phyloP scores from a whole-genome alignment of 495 filamentous ascomycete genomes.

The Penicillium dipodomyicola region DNA sequence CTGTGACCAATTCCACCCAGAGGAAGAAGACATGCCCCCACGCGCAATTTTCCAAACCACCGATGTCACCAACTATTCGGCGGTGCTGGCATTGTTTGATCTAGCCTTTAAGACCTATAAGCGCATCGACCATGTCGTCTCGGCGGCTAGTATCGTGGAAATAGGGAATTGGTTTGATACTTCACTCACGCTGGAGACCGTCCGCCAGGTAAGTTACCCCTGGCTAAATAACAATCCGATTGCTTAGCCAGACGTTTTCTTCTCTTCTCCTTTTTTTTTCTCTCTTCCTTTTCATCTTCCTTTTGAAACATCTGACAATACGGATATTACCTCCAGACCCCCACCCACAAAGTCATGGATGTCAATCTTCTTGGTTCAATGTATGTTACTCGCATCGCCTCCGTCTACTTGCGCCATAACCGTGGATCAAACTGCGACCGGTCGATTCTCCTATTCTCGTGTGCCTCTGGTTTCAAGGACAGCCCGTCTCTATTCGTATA shows the following conservation, averaged over 20 bases:
- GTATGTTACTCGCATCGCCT: slow-evolving; percentile 46
- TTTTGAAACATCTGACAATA: slow-evolving; percentile 12
- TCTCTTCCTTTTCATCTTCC: background rate
- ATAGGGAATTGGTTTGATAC: slow-evolving; percentile 47
- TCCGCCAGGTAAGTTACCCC: slow-evolving; percentile 32
- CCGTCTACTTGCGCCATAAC: slow-evolving; percentile 47
- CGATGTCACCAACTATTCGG: slow-evolving; percentile 48
- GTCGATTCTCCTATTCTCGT: slow-evolving; percentile 47
- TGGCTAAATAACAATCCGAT: background rate
- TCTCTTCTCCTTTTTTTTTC: too few species aligned
- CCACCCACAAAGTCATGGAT: slow-evolving; percentile 46
- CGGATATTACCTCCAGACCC: slow-evolving; percentile 37
- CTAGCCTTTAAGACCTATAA: slow-evolving; percentile 43
- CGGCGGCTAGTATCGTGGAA: slow-evolving; percentile 51
- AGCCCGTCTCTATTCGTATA: slow-evolving; percentile 49
- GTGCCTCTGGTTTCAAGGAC: slow-evolving; percentile 47
- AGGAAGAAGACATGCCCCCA: slow-evolving; percentile 24
- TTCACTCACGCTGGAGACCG: slow-evolving; percentile 33
- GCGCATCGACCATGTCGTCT: slow-evolving; percentile 52
- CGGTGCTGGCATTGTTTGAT: slow-evolving; percentile 46
- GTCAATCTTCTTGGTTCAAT: slow-evolving; percentile 50
- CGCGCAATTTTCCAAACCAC: slow-evolving; percentile 37
- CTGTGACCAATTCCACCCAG: slow-evolving; percentile 26
- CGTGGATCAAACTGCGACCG: slow-evolving; percentile 41
- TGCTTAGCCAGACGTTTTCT: background rate